A percentile compares a stretch with the other conserved stretches of the same genome.
These are phyloP conservation scores for Chrysoporthe austroafricana DNA, from an alignment of 2,329 filamentous ascomycete genomes.

Conservation along the genomic window DNA sequence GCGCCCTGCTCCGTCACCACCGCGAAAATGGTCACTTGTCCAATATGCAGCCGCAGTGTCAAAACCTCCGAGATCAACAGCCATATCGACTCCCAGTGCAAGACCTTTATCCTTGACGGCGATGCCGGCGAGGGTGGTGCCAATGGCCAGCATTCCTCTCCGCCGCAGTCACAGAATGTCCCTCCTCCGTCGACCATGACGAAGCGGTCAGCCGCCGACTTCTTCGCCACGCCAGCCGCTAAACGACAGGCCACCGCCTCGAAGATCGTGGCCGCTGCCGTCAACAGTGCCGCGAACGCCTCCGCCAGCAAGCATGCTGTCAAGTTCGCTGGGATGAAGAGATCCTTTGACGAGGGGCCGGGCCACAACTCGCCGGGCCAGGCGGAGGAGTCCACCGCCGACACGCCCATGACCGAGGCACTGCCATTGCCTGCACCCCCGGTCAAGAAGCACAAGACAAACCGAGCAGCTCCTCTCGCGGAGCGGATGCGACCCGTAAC, in stretches of 20 bases:
- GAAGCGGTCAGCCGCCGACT: conserved; percentile 60
- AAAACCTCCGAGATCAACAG: conserved; percentile 78
- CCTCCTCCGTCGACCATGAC: conserved; percentile 44
- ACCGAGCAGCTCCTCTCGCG: conserved; percentile 79
- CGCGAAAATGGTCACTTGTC: conserved; percentile 67
- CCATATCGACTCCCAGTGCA: conserved; percentile 86
- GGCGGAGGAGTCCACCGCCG: conserved; percentile 30
- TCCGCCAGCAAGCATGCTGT: conserved; percentile 3
- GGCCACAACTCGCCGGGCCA: conserved; percentile 37
- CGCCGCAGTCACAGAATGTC: conserved; percentile 25
- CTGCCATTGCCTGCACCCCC: conserved; percentile 40
- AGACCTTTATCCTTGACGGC: conserved; percentile 65
- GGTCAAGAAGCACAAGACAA: conserved; percentile 69
- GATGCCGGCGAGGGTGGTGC: conserved; percentile 41
- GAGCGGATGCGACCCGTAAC: conserved; percentile 89
- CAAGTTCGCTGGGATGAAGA: conserved; percentile 46
- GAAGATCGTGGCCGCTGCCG: conserved; percentile 39
- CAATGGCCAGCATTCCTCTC: conserved; percentile 10
- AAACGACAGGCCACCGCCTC: conserved; percentile 53
- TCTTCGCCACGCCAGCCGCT: conserved; percentile 65
- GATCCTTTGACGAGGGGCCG: conserved; percentile 59
- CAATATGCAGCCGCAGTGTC: conserved; percentile 77
- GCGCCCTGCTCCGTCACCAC: neutral
- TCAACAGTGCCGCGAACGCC: conserved; percentile 37
- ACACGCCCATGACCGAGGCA: conserved; percentile 34